Evolutionary conservation across 2,329 filamentous ascomycete genomes (phyloP), one percentile per base, ranked within the genome.

Genomic region (Calycina herbarum): DNA sequence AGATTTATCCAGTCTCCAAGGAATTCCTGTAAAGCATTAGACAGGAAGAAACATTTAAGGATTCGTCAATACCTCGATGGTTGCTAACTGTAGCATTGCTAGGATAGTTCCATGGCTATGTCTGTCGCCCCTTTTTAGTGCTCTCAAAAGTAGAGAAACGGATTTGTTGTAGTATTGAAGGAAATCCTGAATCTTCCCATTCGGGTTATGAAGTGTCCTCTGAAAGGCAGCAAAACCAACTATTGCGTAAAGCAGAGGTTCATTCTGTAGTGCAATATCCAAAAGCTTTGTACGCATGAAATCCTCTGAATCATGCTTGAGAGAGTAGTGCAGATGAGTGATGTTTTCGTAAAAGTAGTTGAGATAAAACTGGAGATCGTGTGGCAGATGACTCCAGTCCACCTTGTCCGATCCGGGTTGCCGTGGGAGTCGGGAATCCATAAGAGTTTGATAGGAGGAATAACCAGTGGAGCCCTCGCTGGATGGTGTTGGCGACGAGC

Each of bases 1-100:
- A 98, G 82, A 73, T 96, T 97, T 62, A 96, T 87, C 93, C 93
- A 98, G 76, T 99, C 95, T 13, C 95, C 95, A 57, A 98, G 83
- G 73, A 93, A 96, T 79, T 98, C 95, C 93, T 97, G 57, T 61
- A 61, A 71, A 67, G 54, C 10, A 27, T 69, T 66, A 68, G 64
- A 57, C 59, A 13, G 8, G 15, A 35, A 24, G n/a, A 11, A 35
- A 48, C 58, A 61, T 15, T 66, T 42, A 33, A 42, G 29, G 61
- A 70, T 65, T 51, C 45, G 24, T 59, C 38, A 11, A 69, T 82
- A 96, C 93, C 86, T 99, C 95, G 64, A 97, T 95, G 2, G 92
- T 96, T 64, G 94, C 93, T 60, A 98, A 85, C 73, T 98, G 94
- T 54, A 99, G 80, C 24, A 98, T 94, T 0, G 94, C 96, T 66